Base-by-base conservation (phyloP, 2,329 filamentous ascomycete genomes). In the Fusarium sp. region DNA sequence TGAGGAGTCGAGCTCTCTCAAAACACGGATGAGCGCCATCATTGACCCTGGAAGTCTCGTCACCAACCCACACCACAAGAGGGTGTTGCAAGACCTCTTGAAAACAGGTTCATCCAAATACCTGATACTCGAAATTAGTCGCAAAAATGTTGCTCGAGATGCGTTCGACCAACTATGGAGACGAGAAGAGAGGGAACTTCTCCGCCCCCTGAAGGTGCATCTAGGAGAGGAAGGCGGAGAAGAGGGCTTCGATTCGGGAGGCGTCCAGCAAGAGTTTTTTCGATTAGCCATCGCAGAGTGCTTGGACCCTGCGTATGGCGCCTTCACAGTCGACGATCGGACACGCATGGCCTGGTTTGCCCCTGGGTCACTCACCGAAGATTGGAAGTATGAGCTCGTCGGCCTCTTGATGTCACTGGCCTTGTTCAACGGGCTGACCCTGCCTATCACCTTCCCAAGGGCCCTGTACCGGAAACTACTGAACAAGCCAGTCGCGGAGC, bases 231-330 rank as follows among this genome's bases (percentile, higher is more conserved):
- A 94, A 37, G 87, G 88, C 63, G 94, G 95, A 33, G 97, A 98
- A 81, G 92, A 97, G 80, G 97, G 97, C 0, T 90, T 97, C 37
- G 97, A 99, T 81, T 95, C 96, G 58, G 97, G 97, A 50, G 97
- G 97, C 72, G 95, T 99, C 1, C 96, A 98, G 77, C 95, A 98
- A 80, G 97, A 99, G 73, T 98, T 98, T 81, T 98, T 99, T 84
- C 91, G 95, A 17, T 84, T 98, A 32, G 91, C 94, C 20, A 91
- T 98, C 76, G 90, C 90, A 1, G 92, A 97, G 79, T 94, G 93
- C 4, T 88, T 98, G 54, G 88, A 94, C 76, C 93, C 94, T 6
- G 88, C 91, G 50, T 94, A 93, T 78, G 95, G 93, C 2, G 90
- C 93, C 63, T 98, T 98, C 80, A 93, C 91, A 0, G 89, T 94